Conservation (phyloP, 139 green algal species). For the Nannochloris sp. region DNA sequence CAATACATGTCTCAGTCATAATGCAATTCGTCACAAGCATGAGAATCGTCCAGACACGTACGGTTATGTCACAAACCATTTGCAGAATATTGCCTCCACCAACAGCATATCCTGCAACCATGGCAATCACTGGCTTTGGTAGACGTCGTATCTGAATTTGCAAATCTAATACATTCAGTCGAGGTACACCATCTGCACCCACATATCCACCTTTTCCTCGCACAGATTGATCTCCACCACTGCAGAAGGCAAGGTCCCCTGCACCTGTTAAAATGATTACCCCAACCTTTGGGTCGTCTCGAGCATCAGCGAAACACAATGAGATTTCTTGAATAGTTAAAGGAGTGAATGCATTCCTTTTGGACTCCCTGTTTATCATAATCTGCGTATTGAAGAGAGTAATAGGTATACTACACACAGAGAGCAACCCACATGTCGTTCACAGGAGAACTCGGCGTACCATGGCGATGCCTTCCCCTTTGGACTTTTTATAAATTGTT, state of each 20-base stretch:
- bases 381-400: constrained; percentile 53
- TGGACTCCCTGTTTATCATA: constrained; percentile 89
- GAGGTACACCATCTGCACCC: constrained; percentile 64
- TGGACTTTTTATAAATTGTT: constrained; percentile 78
- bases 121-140: constrained; percentile 90
- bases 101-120: constrained; percentile 95
- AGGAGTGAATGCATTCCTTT: constrained; percentile 91
- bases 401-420: neutral
- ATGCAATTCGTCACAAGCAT: neutral
- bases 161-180: constrained; percentile 95
- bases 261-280: constrained; percentile 88
- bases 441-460: constrained; percentile 20
- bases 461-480: constrained; percentile 82
- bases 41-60: constrained; percentile 14
- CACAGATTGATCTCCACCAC: constrained; percentile 88
- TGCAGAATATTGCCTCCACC: constrained; percentile 96
- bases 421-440: neutral
- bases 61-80: constrained; percentile 97
- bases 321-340: constrained; percentile 86
- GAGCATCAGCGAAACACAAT: constrained; percentile 75
- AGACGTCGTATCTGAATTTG: constrained; percentile 87
- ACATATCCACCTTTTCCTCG: constrained; percentile 90
- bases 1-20: too few relatives aligned
- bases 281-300: constrained; percentile 80
- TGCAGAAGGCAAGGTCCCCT: constrained; percentile 87